Percentiles rank a stretch among this genome's conserved stretches.
phyloP scores from a whole-genome alignment of 306 rosid species.

The Alnus glutinosa region DNA sequence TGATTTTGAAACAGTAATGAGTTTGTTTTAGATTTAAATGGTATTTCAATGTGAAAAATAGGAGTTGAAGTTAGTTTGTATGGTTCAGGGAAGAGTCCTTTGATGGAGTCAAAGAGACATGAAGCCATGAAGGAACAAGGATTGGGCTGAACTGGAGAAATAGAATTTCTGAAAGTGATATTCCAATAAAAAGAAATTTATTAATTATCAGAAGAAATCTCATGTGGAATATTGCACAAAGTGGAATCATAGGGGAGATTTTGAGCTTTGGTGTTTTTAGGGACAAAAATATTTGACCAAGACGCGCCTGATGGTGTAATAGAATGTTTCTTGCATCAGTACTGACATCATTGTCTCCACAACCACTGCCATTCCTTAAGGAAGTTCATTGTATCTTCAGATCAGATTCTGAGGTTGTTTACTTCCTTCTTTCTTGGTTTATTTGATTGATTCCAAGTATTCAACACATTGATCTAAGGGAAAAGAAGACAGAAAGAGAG shows the following conservation, averaged over 20 bases:
- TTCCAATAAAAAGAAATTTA: background rate
- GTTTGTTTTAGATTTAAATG: slow-evolving; percentile 15
- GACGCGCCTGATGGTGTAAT: background rate
- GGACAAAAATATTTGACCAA: background rate
- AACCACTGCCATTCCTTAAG: background rate
- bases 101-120: background rate
- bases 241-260: slow-evolving; percentile 12
- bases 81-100: slow-evolving; percentile 4
- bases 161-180: slow-evolving; percentile 9
- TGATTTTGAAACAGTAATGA: background rate
- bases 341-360: background rate
- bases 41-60: slow-evolving; percentile 6
- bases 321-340: background rate
- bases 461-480: background rate
- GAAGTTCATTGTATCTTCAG: no score
- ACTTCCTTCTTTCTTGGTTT: background rate
- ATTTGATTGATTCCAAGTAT: background rate
- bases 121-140: background rate
- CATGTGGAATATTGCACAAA: background rate
- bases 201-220: background rate
- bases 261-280: background rate
- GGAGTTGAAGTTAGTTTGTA: slow-evolving; percentile 26
- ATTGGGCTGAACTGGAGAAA: background rate
- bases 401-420: no score
- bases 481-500: background rate